Conservation (phyloP, 2,329 filamentous ascomycete genomes). For the Malbranchea zuffiana region DNA sequence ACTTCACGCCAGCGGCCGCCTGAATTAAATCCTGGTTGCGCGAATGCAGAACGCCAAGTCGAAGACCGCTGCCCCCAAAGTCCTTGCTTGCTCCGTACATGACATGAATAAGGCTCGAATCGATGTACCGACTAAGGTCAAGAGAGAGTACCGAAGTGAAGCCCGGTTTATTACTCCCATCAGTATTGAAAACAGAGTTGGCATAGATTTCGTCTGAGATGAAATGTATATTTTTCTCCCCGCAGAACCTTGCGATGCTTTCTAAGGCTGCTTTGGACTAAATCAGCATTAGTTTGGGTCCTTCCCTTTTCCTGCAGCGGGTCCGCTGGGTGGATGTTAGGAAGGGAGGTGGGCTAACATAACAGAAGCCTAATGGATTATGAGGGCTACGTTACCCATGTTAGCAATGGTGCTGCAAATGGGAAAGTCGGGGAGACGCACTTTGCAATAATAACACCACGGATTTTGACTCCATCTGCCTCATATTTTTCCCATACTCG, state of each 20-base stretch:
- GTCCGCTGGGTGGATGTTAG: no score
- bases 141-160: conserved; percentile 42
- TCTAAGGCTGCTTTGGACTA: not conserved
- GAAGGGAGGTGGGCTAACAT: conserved; percentile 15
- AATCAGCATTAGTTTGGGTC: not conserved
- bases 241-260: conserved; percentile 30
- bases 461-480: not conserved
- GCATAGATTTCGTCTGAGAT: conserved; percentile 52
- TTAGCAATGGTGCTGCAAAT: conserved; percentile 6
- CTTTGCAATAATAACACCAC: not conserved
- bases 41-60: conserved; percentile 32
- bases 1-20: not conserved
- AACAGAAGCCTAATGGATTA: conserved; percentile 26
- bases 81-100: conserved; percentile 40
- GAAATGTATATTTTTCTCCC: conserved; percentile 42
- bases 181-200: conserved; percentile 41
- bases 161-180: conserved; percentile 19
- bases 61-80: conserved; percentile 48
- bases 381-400: conserved; percentile 19
- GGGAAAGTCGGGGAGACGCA: conserved; percentile 1
- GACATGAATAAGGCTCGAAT: conserved; percentile 42
- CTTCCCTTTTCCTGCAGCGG: not conserved
- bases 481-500: not conserved
- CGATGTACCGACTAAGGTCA: conserved; percentile 35
- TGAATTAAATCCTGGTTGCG: not conserved